Evolutionary conservation across 2,329 filamentous ascomycete genomes (phyloP), one percentile per base, ranked within the genome.

Genomic region (Fusarium sp.): DNA sequence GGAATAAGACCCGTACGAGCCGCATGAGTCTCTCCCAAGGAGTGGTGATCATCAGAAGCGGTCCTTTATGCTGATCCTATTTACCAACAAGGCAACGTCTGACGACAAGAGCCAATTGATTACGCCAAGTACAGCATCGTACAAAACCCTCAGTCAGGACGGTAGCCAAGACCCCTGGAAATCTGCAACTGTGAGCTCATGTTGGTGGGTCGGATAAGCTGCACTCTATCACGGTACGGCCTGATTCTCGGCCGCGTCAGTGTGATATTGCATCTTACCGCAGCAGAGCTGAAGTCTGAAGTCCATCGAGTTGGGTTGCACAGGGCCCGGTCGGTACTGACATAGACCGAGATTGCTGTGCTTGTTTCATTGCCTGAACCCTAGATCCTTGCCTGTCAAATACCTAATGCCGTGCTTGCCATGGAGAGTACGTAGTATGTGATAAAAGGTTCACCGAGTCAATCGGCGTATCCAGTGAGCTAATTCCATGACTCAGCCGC

Each of bases 161-260:
- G 14, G 37, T 43, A 19, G 33, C 23, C 55, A 43, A 53, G 42
- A 49, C 43, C 61, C 57, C 49, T 57, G 51, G 46, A 39, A 39
- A 49, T 33, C 36, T 57, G 41, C 39, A 29, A 63, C 38, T 21
- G 41, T 37, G 57, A 41, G 31, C 46, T 57, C 42, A 44, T 51
- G 42, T 51, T 49, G 56, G 41, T 45, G 55, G 55, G 51, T 57
- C 65, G 56, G 61, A 54, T 68, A 67, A 58, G 51, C 55, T 54
- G 61, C 53, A 53, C 47, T 61, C 49, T 50, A 33, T 33, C 31
- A 33, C n/a, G 13, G 31, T n/a, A 60, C 64, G 66, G 66, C 62
- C 53, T 62, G 53, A 69, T 59, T 68, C 61, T 69, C 64, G 66
- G 66, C 62, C 59, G 61, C 36, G 57, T 63, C 35, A 42, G 42